Conservation (phyloP, 169 alveolate species). For the Miamiensis avidus region DNA sequence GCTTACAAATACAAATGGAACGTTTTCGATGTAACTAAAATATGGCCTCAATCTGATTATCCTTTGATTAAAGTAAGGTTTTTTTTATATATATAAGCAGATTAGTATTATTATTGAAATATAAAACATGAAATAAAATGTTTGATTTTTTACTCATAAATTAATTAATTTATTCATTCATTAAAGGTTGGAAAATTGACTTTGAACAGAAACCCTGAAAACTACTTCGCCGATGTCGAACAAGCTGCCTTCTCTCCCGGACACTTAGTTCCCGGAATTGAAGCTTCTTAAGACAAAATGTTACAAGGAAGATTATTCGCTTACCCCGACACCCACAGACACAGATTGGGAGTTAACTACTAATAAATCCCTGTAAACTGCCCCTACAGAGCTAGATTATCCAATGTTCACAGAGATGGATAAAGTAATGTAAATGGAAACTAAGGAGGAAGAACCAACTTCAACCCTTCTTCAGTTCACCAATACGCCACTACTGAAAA, state of each 20-base stretch:
- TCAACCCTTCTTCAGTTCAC: conserved; percentile 74
- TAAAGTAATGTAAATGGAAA: conserved; percentile 64
- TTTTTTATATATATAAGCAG: too few relatives aligned
- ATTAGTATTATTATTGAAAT: neutral
- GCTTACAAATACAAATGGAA: conserved; percentile 77
- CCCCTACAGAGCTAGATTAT: conserved; percentile 74
- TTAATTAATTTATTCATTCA: too few relatives aligned
- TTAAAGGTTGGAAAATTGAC: conserved; percentile 71
- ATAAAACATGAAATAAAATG: too few relatives aligned
- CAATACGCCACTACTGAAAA: conserved; percentile 26
- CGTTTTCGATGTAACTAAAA: conserved; percentile 84
- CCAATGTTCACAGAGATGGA: conserved; percentile 76
- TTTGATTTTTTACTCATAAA: too few relatives aligned
- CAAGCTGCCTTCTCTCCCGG: conserved; percentile 85
- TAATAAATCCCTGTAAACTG: conserved; percentile 82
- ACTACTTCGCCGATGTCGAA: conserved; percentile 81
- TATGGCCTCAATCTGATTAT: conserved; percentile 86
- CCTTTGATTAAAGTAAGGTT: conserved; percentile 43
- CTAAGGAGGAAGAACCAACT: conserved; percentile 68
- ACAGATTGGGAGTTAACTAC: conserved; percentile 80
- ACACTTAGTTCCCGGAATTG: conserved; percentile 86
- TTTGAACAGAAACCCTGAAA: conserved; percentile 82
- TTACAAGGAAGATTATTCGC: conserved; percentile 86
- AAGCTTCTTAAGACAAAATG: conserved; percentile 83
- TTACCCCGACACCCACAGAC: conserved; percentile 85